Evolutionary conservation across 331 rosid genomes (phyloP).

Genomic region (Telfairia occidentalis): DNA sequence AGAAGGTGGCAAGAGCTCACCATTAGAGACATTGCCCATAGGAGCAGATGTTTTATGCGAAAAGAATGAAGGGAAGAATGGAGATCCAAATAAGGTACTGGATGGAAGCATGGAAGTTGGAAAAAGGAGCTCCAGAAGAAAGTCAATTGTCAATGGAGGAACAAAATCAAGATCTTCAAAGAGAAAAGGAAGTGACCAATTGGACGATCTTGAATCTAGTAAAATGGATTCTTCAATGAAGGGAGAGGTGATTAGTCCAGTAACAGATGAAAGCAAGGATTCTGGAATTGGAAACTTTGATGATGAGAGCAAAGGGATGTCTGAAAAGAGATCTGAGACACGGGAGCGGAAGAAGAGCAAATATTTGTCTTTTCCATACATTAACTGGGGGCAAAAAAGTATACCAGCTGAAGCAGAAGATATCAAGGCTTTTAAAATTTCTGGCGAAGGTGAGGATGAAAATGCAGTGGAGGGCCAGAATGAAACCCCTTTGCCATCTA

Average conservation of each 20-base stretch:
- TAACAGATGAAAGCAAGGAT: conserved; percentile 9
- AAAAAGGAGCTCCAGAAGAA: not conserved
- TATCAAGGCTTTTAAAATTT: conserved; percentile 15
- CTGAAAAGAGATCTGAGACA: conserved; percentile 32
- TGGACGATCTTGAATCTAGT: conserved; percentile 6
- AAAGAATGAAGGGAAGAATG: conserved; percentile 8
- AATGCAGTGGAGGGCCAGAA: conserved; percentile 6
- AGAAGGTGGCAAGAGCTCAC: not conserved
- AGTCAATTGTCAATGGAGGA: not conserved
- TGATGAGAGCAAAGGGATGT: conserved; percentile 11
- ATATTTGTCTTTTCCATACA: conserved; percentile 69
- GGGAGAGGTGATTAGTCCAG: conserved; percentile 2
- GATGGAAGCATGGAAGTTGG: not conserved
- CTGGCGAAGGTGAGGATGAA: conserved; percentile 24
- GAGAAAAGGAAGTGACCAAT: conserved; percentile 17
- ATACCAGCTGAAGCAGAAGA: conserved; percentile 30
- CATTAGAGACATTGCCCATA: not conserved
- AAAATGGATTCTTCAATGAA: conserved; percentile 3
- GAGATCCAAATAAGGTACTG: not conserved
- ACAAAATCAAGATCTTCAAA: conserved; percentile 11
- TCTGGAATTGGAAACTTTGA: conserved; percentile 1
- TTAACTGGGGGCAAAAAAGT: conserved; percentile 33
- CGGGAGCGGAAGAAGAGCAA: conserved; percentile 69
- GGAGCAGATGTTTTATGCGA: conserved; percentile 7
- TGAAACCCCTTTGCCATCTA: conserved; percentile 23